Base-by-base conservation (phyloP, 2,329 filamentous ascomycete species). In the Talaromyces piceae region DNA sequence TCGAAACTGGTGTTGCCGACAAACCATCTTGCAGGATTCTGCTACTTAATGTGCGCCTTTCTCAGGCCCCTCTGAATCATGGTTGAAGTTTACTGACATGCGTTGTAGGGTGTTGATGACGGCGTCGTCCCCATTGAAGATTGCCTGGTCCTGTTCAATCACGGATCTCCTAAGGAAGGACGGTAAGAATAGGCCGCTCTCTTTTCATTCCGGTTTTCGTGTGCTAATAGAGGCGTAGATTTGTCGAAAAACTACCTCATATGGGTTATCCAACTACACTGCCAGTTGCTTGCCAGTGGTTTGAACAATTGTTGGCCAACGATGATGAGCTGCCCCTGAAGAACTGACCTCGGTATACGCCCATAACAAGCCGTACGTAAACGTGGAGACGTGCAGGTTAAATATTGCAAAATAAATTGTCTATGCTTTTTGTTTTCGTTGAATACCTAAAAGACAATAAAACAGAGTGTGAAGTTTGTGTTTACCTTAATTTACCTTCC, bases 121-220 rank as follows among this genome's bases (percentile, higher is more conserved):
- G 82, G 82, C 0, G 66, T 86, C 41, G 84, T 84, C 73, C 83
- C 83, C 0, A 83, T 86, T 52, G 83, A 86, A 60, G 83, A 86
- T 60, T 82, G 75, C 12, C 77, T 83, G 68, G 67, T 86, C 47
- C 67, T 86, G 49, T 79, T 84, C 57, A 80, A 84, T 63, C 76
- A 84, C 57, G 83, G 83, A 2, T 75, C 72, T 27, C 80, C 81
- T 11, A 87, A 87, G 68, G 82, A 86, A 66, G 80, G 74, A 9
- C 73, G 82, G 45, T 83, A 56, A 48, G 58, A 46, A 5, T n/a
- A 11, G n/a, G 2, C 26, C 13, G 37, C 11, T 11, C 22, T 27
- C 9, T n/a, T 16, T 12, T 25, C 31, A 9, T 44, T 27, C 5
- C 20, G n/a, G n/a, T 30, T 27, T 4, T 16, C 44, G 33, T 39